phyloP scores from a whole-genome alignment of 768 basidiomycete species.

The Collybia sordida region DNA sequence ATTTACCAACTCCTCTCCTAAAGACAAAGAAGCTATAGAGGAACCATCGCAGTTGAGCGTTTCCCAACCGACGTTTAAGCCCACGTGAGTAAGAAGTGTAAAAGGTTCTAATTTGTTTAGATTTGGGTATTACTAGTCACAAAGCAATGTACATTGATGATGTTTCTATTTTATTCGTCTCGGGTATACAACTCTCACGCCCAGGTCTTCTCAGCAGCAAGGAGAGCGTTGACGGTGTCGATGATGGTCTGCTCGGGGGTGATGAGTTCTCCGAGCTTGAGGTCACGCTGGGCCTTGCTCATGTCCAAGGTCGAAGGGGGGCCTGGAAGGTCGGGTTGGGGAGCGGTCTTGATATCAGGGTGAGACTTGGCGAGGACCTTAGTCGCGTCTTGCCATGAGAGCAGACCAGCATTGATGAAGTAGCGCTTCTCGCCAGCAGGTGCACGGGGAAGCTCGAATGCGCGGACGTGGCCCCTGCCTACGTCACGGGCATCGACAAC shows the following conservation, averaged over 20 bases:
- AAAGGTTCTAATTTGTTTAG: too few species aligned
- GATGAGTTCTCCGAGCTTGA: slow-evolving; percentile 24
- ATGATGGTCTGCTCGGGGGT: slow-evolving; percentile 23
- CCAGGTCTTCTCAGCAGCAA: slow-evolving; percentile 25
- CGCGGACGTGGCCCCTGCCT: slow-evolving; percentile 31
- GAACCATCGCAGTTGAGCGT: too few species aligned
- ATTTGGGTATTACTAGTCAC: too few species aligned
- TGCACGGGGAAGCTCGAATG: slow-evolving; percentile 23
- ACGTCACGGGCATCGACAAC: slow-evolving; percentile 37
- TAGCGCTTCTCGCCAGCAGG: slow-evolving; percentile 26
- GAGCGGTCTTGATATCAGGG: slow-evolving; percentile 17
- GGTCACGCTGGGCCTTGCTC: slow-evolving; percentile 21
- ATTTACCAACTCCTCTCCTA: too few species aligned
- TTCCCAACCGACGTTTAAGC: too few species aligned
- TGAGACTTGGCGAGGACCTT: slow-evolving; percentile 19
- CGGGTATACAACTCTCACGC: not conserved
- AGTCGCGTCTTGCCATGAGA: slow-evolving; percentile 28
- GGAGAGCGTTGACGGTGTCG: slow-evolving; percentile 24
- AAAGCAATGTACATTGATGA: not conserved
- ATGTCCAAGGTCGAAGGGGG: slow-evolving; percentile 23
- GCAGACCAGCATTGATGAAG: slow-evolving; percentile 24
- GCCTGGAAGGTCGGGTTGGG: slow-evolving; percentile 18
- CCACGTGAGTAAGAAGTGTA: too few species aligned
- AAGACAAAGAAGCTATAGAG: too few species aligned
- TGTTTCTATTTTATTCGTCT: not conserved